A percentile compares a stretch with the other conserved stretches of the same genome.
Conservation (phyloP, 2,329 filamentous ascomycete species). For the Bipolaris victoriae region DNA sequence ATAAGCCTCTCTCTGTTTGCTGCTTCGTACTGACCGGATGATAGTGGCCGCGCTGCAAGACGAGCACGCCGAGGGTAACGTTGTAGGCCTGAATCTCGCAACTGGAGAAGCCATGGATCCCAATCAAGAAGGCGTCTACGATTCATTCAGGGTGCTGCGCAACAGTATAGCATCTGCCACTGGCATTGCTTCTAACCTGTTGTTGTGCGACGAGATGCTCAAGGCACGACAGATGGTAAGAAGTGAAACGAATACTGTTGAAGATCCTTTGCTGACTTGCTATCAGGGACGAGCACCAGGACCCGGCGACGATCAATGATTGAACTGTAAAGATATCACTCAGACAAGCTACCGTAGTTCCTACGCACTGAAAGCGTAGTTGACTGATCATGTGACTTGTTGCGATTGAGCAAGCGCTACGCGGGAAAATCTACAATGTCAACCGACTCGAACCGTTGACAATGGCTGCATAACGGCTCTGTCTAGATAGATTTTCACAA, state of each 20-base stretch:
- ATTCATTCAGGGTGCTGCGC: conserved; percentile 92
- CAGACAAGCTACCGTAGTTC: conserved; percentile 1
- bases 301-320: conserved; percentile 28
- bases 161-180: conserved; percentile 94
- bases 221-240: conserved; percentile 93
- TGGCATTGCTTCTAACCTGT: conserved; percentile 91
- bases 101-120: conserved; percentile 96
- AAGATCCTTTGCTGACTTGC: conserved; percentile 7
- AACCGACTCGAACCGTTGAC: not conserved
- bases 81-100: conserved; percentile 83
- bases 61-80: conserved; percentile 80
- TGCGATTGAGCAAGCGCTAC: not conserved
- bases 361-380: not conserved
- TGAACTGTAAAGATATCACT: not conserved
- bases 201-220: conserved; percentile 95
- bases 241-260: not conserved
- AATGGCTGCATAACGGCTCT: conserved; percentile 5
- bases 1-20: conserved; percentile 4
- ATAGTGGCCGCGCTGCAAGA: conserved; percentile 85
- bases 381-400: not conserved
- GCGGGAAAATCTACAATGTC: not conserved
- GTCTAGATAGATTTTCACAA: conserved; percentile 14
- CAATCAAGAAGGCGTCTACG: conserved; percentile 87
- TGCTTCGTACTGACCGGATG: conserved; percentile 20
- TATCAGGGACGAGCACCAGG: conserved; percentile 41